These are phyloP conservation scores for Nitzschia inconspicua DNA, from an alignment of 108 stramenopile genomes.

Conservation along the genomic window DNA sequence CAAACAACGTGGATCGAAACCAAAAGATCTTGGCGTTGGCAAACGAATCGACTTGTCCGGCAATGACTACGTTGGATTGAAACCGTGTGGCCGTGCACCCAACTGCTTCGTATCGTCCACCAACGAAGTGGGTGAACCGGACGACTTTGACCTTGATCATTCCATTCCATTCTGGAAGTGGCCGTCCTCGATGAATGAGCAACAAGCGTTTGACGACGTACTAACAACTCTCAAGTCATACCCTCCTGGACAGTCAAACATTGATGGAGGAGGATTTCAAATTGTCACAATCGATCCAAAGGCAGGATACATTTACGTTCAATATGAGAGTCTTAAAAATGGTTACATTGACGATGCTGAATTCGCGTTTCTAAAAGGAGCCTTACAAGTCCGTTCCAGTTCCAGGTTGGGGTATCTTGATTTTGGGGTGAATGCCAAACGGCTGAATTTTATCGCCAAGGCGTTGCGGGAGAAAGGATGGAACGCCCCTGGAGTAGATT, in stretches of 20 bases:
- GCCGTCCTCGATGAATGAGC: constrained; percentile 29
- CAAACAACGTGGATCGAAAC: constrained; percentile 70
- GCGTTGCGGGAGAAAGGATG: constrained; percentile 60
- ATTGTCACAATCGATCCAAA: constrained; percentile 62
- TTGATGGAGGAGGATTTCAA: constrained; percentile 89
- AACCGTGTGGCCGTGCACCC: constrained; percentile 76
- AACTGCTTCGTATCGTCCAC: constrained; percentile 88
- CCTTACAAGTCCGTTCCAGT: constrained; percentile 68
- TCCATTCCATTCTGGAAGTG: constrained; percentile 66
- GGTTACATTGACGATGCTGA: constrained; percentile 36
- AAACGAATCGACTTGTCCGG: constrained; percentile 57
- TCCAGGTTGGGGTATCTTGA: constrained; percentile 79
- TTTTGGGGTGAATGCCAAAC: constrained; percentile 82
- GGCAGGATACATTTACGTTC: constrained; percentile 70
- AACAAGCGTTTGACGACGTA: constrained; percentile 60
- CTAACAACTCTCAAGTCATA: constrained; percentile 58
- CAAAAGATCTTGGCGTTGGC: constrained; percentile 68
- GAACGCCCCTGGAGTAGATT: constrained; percentile 69
- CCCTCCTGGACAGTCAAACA: constrained; percentile 66
- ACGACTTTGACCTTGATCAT: too few relatives aligned
- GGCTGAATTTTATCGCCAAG: constrained; percentile 75
- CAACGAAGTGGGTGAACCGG: constrained; percentile 50
- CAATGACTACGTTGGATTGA: constrained; percentile 73
- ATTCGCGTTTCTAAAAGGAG: constrained; percentile 22
- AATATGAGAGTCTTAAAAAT: constrained; percentile 82